Base-by-base conservation (phyloP, 2,329 filamentous ascomycete species). In the Aspergillus chevalieri region DNA sequence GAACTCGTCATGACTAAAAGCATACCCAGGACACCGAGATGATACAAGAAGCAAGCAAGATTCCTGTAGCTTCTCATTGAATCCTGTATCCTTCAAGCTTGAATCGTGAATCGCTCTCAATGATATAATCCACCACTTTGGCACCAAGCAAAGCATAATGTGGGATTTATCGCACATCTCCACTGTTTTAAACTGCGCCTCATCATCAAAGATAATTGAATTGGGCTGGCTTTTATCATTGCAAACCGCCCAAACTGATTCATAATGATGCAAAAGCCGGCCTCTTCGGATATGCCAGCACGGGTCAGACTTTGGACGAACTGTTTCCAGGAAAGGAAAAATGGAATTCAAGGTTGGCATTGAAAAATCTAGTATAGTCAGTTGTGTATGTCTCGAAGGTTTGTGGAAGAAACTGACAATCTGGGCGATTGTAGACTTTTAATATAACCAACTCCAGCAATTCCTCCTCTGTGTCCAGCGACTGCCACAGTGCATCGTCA, bases 391-490 rank as follows among this genome's bases (percentile, higher is more conserved):
- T 19, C 44, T 19, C 28, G 15, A 26, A 39, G 33, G 15, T 3
- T 6, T 42, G 28, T 17, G 6, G 38, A 17, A 42, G 34, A 17
- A 41, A 50, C 51, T 49, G 10, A 55, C 52, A 50, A 26, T 55
- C 52, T 44, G 52, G 52, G 43, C 50, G 46, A 50, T 5, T 50
- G 6, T 19, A 42, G n/a, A 50, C 45, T 49, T 47, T 55, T 28
- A 55, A 26, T 26, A 52, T 44, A 14, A 55, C 47, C 14, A 50
- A 41, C 46, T 52, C n/a, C n/a, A n/a, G n/a, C n/a, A n/a, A n/a
- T n/a, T n/a, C 50, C 41, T 50, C 33, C 24, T 54, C 47, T 42
- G 39, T 17, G n/a, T 52, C 47, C 22, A 54, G 47, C n/a, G 49
- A 21, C 42, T 52, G 47, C 17, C 47, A 52, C 17, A 54, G 47